phyloP scores from a whole-genome alignment of 2,329 filamentous ascomycete species.

The Bipolaris cookei region DNA sequence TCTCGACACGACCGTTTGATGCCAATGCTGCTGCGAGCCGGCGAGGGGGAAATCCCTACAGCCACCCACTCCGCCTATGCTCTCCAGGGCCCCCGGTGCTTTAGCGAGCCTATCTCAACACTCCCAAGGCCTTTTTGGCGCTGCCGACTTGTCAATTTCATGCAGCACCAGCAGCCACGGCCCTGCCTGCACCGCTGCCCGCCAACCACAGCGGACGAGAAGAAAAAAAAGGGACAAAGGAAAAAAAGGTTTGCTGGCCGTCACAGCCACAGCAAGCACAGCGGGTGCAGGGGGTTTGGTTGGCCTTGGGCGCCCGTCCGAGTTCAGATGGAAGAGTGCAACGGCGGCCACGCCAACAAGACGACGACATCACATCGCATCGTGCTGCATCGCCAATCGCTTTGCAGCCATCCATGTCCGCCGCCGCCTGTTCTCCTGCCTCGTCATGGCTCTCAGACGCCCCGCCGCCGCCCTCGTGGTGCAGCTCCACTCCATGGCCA shows the following conservation, averaged over 20 bases:
- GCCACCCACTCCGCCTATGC: not conserved
- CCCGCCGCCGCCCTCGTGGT: constrained; percentile 25
- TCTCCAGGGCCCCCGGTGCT: constrained; percentile 1
- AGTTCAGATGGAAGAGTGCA: too few species aligned
- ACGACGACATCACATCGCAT: not conserved
- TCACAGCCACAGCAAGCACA: not conserved
- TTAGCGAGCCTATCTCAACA: constrained; percentile 12
- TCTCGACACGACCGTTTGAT: constrained; percentile 4
- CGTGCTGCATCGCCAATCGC: not conserved
- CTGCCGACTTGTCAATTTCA: constrained; percentile 20
- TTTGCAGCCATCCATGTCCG: not conserved
- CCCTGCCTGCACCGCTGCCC: not conserved
- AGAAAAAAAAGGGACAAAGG: not conserved
- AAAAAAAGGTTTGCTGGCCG: not conserved
- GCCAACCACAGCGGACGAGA: not conserved
- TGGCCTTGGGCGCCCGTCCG: too few species aligned
- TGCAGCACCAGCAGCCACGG: constrained; percentile 33
- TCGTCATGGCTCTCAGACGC: constrained; percentile 28
- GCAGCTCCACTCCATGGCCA: constrained; percentile 25
- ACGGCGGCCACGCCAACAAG: not conserved
- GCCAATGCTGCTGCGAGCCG: not conserved
- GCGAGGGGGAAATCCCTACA: not conserved
- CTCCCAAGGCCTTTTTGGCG: constrained; percentile 24
- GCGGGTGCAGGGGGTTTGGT: too few species aligned
- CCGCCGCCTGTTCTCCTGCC: constrained; percentile 22